Conservation (phyloP, 257 asterid genomes). For the Solanum peruvianum region DNA sequence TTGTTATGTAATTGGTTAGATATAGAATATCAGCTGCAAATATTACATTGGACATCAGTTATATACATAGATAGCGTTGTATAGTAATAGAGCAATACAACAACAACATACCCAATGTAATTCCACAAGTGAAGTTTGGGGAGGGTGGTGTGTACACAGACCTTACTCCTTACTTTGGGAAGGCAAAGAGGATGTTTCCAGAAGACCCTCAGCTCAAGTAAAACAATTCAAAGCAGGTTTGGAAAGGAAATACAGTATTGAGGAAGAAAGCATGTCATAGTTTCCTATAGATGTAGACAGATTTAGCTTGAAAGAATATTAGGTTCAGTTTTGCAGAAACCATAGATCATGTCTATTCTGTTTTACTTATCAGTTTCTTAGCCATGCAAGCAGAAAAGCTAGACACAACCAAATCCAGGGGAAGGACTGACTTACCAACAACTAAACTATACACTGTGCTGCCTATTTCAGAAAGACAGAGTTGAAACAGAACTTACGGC, state of each 20-base stretch:
- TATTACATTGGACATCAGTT: not conserved
- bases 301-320: not conserved
- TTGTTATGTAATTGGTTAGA: not conserved
- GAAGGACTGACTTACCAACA: not conserved
- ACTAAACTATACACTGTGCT: not conserved
- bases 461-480: not conserved
- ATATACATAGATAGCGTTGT: not conserved
- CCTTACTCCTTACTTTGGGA: not conserved
- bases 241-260: not conserved
- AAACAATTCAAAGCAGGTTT: not conserved
- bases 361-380: not conserved
- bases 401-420: not conserved
- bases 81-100: not conserved
- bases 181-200: not conserved
- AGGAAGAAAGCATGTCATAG: not conserved
- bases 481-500: conserved; percentile 53
- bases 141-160: not conserved
- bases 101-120: not conserved
- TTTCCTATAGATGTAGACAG: not conserved
- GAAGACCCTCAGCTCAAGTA: not conserved
- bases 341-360: not conserved
- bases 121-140: not conserved
- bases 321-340: not conserved
- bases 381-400: not conserved
- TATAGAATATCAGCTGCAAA: not conserved